These are phyloP conservation scores for Fagopyrum tataricum DNA, from an alignment of 148 eudicot genomes.

Conservation along the genomic window DNA sequence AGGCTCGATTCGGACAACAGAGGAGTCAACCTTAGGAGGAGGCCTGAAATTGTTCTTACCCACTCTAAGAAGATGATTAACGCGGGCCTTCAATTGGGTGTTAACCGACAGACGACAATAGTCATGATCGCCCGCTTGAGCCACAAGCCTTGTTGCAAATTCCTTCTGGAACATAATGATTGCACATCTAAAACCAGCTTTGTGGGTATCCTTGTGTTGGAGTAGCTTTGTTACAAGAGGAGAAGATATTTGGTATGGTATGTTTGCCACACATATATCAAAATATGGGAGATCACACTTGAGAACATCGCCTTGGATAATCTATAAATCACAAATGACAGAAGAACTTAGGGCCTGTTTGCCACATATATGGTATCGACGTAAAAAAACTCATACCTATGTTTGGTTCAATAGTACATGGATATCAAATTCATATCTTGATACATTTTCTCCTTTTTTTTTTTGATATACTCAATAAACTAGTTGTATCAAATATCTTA, in stretches of 20 bases:
- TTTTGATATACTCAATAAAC: too few species aligned
- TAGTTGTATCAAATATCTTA: too few species aligned
- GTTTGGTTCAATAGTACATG: too few species aligned
- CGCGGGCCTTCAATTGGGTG: slow-evolving; percentile 68
- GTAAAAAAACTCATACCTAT: too few species aligned
- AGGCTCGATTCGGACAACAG: slow-evolving; percentile 90
- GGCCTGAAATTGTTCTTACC: slow-evolving; percentile 91
- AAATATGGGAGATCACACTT: slow-evolving; percentile 83
- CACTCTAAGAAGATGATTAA: slow-evolving; percentile 74
- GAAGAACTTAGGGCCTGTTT: too few species aligned
- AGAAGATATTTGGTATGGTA: slow-evolving; percentile 87
- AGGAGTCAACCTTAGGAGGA: slow-evolving; percentile 94
- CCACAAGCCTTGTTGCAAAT: slow-evolving; percentile 91
- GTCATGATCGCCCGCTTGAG: slow-evolving; percentile 84
- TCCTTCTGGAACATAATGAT: slow-evolving; percentile 91
- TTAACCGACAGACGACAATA: slow-evolving; percentile 89
- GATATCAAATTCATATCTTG: too few species aligned
- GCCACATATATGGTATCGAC: too few species aligned
- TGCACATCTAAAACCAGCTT: slow-evolving; percentile 71
- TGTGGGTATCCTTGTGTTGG: slow-evolving; percentile 31
- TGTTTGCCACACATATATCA: slow-evolving; percentile 90
- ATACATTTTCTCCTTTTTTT: too few species aligned
- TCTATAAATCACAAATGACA: slow-evolving; percentile 24
- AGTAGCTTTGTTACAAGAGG: slow-evolving; percentile 81
- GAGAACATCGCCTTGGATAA: slow-evolving; percentile 90